These are phyloP conservation scores for Phytophthora ramorum DNA, from an alignment of 352 stramenopile species.

Conservation along the genomic window DNA sequence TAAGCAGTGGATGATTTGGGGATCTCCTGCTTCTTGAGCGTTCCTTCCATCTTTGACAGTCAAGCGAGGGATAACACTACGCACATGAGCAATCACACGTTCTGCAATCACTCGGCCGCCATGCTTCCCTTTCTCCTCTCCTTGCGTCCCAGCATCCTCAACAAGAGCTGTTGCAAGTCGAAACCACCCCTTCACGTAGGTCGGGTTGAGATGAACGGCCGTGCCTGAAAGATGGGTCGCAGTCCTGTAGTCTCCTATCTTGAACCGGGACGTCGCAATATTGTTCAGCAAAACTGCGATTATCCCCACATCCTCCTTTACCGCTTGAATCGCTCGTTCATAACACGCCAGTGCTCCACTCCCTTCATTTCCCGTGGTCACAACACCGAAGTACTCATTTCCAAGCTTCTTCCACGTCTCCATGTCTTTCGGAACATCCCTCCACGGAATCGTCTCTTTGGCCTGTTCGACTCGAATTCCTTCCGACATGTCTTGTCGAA, in stretches of 20 bases:
- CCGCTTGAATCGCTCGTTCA: slow-evolving; percentile 14
- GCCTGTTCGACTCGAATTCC: slow-evolving; percentile 29
- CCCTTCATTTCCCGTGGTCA: slow-evolving; percentile 17
- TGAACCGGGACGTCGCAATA: slow-evolving; percentile 30
- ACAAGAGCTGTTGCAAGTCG: slow-evolving; percentile 24
- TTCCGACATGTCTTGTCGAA: slow-evolving; percentile 26
- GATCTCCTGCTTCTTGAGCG: neutral
- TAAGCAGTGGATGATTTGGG: too few species aligned
- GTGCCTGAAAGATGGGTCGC: slow-evolving; percentile 17
- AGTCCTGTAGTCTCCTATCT: slow-evolving; percentile 18
- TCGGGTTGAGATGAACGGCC: slow-evolving; percentile 20
- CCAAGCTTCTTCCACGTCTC: slow-evolving; percentile 27
- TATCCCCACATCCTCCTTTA: neutral
- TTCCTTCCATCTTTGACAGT: slow-evolving; percentile 15
- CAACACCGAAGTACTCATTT: slow-evolving; percentile 22
- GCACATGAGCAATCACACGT: slow-evolving; percentile 10
- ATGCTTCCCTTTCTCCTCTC: neutral
- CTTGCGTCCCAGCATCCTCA: neutral
- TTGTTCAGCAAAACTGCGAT: slow-evolving; percentile 31
- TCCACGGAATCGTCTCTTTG: slow-evolving; percentile 24
- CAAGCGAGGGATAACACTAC: slow-evolving; percentile 1
- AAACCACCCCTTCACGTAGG: slow-evolving; percentile 31
- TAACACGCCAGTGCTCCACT: slow-evolving; percentile 28
- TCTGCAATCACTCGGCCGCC: neutral
- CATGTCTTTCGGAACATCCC: slow-evolving; percentile 18